Base-by-base conservation (phyloP, 805 yeast species). In the Monosporozyma siamensis region DNA sequence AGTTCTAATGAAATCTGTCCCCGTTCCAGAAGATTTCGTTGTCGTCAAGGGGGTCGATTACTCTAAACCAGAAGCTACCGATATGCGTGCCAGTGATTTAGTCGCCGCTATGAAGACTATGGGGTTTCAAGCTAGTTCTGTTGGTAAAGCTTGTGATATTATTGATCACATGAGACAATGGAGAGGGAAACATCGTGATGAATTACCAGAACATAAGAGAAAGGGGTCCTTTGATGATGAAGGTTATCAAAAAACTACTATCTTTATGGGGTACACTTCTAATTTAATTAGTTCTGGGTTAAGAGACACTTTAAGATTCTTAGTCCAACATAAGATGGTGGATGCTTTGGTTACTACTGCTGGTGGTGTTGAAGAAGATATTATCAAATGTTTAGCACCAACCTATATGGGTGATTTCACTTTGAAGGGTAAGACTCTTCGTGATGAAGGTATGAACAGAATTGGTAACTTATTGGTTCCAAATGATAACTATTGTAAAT, bases 361-460 rank as follows among this genome's bases (percentile, higher is more conserved):
- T 18, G 99, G 99, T 51, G 99, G 98, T 52, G 80, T 92, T 48
- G 99, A 92, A 64, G 99, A 92, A 68, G 99, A 92, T 66, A 68
- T 92, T 39, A 92, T 92, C 71, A 92, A 92, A 65, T 88, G 95
- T 61, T 71, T 92, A 44, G 98, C 97, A 2, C 96, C 97, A 43
- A 92, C 99, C 6, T 89, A 80, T 57, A 70, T 94, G 72, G 97
- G 98, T 41, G 97, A 88, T 40, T 92, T 88, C 63, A 63, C 82
- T 35, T 70, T 90, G 51, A 77, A 80, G 12, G 99, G 99, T 46
- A 70, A 79, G 44, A 70, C 73, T 38, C 74, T 92, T 49, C 79
- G 99, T 64, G 95, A 87, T 40, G 81, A 88, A 63, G 99, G 99
- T 49, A 80, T 92, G 82, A 92, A 92, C 70, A 81, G 99, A 67